Evolutionary conservation across 2,329 filamentous ascomycete genomes (phyloP).

Genomic region (Aureobasidium sp.): DNA sequence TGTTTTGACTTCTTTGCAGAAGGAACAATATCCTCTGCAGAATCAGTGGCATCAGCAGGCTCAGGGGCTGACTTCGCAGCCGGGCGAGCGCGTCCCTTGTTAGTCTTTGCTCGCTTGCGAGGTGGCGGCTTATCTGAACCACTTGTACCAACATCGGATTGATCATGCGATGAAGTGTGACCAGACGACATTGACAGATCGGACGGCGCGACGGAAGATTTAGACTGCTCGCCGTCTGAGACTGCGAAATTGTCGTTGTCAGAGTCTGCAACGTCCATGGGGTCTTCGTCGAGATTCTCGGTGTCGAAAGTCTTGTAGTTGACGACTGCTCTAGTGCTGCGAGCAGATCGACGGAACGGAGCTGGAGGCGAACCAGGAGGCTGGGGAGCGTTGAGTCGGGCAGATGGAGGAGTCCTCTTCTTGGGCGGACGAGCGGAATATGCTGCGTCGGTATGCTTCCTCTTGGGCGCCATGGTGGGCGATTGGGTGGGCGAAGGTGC

Average conservation of each 20-base stretch:
- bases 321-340: too few species aligned
- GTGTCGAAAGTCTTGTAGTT: too few species aligned
- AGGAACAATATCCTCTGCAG: too few species aligned
- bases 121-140: neutral
- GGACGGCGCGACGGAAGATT: neutral
- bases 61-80: neutral
- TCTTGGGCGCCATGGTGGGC: neutral
- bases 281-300: too few species aligned
- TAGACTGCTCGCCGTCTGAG: neutral
- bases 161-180: too few species aligned
- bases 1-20: neutral
- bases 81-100: neutral
- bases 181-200: neutral
- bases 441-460: neutral
- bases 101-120: neutral
- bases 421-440: neutral
- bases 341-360: neutral
- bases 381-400: neutral
- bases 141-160: too few species aligned
- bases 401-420: neutral
- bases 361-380: neutral
- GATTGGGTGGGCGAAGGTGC: neutral
- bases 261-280: too few species aligned
- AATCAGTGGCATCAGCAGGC: neutral
- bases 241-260: neutral